phyloP scores from a whole-genome alignment of 1,139 yeast species.

The Yamadazyma aaseri region DNA sequence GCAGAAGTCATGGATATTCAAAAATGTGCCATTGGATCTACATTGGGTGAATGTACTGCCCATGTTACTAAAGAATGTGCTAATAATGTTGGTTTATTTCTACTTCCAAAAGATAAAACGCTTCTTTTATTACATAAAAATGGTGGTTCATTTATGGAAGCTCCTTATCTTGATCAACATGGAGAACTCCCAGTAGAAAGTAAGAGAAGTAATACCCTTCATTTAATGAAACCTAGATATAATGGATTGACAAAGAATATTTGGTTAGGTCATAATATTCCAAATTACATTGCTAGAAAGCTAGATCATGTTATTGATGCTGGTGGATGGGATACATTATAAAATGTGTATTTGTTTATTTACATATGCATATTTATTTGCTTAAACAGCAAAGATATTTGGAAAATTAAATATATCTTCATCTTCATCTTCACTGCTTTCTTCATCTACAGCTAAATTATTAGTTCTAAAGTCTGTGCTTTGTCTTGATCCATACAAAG shows the following conservation, averaged over 20 bases:
- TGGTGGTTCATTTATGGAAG: conserved; percentile 80
- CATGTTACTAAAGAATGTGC: conserved; percentile 67
- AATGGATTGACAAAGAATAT: conserved; percentile 62
- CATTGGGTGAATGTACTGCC: conserved; percentile 65
- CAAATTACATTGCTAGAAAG: conserved; percentile 74
- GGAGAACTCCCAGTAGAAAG: conserved; percentile 83
- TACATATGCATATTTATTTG: background rate
- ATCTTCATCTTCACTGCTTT: conserved; percentile 17
- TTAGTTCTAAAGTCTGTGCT: conserved; percentile 6
- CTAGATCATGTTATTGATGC: conserved; percentile 77
- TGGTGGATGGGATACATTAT: conserved; percentile 96
- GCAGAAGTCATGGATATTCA: conserved; percentile 71
- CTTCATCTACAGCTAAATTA: conserved; percentile 14
- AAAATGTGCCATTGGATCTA: conserved; percentile 48
- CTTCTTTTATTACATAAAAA: conserved; percentile 61
- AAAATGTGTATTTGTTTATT: conserved; percentile 11
- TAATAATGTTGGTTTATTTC: conserved; percentile 70
- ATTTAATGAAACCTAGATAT: conserved; percentile 61
- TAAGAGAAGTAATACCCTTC: conserved; percentile 72
- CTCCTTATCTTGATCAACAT: conserved; percentile 84
- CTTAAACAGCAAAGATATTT: too few relatives aligned
- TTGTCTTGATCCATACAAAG: conserved; percentile 26
- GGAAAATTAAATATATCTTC: too few relatives aligned
- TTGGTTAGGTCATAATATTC: conserved; percentile 80
- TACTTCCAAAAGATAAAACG: conserved; percentile 76